phyloP scores from a whole-genome alignment of 805 yeast species.

The Zygotorulaspora danielsina region DNA sequence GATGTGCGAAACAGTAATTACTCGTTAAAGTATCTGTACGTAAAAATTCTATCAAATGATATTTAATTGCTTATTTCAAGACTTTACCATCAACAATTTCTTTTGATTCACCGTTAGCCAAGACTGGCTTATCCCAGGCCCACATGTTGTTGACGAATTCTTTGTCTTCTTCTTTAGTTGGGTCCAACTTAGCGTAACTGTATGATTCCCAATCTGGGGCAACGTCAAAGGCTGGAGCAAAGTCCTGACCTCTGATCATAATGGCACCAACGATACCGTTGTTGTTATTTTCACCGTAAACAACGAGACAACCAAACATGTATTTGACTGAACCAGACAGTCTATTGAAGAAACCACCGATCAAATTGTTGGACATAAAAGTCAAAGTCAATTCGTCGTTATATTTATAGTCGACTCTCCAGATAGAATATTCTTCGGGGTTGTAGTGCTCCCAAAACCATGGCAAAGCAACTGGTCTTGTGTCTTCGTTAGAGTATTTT shows the following conservation, averaged over 20 bases:
- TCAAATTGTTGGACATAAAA: slow-evolving; percentile 94
- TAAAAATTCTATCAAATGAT: not conserved
- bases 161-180: slow-evolving; percentile 70
- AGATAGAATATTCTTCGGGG: slow-evolving; percentile 87
- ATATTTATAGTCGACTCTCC: slow-evolving; percentile 92
- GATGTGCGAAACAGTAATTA: no score
- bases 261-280: slow-evolving; percentile 93
- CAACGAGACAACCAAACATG: slow-evolving; percentile 86
- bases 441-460: slow-evolving; percentile 96
- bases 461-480: slow-evolving; percentile 86
- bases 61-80: slow-evolving; percentile 54
- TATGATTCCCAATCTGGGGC: slow-evolving; percentile 99
- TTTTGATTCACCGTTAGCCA: slow-evolving; percentile 69
- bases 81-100: slow-evolving; percentile 98
- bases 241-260: slow-evolving; percentile 90
- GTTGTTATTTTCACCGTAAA: slow-evolving; percentile 95
- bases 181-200: slow-evolving; percentile 76
- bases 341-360: slow-evolving; percentile 97
- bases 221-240: slow-evolving; percentile 85
- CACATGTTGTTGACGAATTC: slow-evolving; percentile 85
- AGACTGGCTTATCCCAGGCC: slow-evolving; percentile 97
- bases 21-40: not conserved
- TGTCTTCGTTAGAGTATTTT: slow-evolving; percentile 90
- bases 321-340: slow-evolving; percentile 81
- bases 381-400: slow-evolving; percentile 93